A percentile compares a stretch with the other conserved stretches of the same genome.
Evolutionary conservation across 352 stramenopile species (phyloP).

Genomic region (Discostella stelligera): DNA sequence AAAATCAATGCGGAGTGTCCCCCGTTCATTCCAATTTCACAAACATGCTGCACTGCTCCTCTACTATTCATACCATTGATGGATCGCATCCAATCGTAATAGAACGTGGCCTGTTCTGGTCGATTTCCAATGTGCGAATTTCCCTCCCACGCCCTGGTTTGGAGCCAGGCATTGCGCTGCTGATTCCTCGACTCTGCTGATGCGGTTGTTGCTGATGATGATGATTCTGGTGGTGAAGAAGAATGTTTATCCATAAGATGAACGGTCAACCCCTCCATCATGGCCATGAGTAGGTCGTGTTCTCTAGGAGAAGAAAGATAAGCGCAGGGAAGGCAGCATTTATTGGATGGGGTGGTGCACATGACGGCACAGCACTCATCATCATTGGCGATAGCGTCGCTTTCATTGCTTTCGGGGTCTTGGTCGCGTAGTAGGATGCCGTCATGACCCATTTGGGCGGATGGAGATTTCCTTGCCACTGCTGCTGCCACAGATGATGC

Average conservation of each 20-base stretch:
- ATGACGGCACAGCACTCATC: constrained; percentile 16
- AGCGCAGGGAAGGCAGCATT: constrained; percentile 20
- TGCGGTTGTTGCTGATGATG: no score
- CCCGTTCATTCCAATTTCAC: constrained; percentile 43
- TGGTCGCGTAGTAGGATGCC: no score
- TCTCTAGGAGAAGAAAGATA: constrained; percentile 18
- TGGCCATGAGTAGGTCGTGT: constrained; percentile 34
- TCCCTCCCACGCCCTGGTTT: constrained; percentile 33
- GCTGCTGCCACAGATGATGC: no score
- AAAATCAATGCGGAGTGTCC: constrained; percentile 37
- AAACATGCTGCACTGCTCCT: constrained; percentile 5
- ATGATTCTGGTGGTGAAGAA: neutral
- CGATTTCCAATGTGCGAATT: constrained; percentile 39
- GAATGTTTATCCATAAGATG: constrained; percentile 33
- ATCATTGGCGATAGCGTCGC: no score
- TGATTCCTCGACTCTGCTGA: neutral
- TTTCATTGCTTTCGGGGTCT: no score
- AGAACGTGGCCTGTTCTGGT: constrained; percentile 25
- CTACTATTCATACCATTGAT: neutral
- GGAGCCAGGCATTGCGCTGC: neutral
- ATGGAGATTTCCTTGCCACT: no score
- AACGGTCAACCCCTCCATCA: constrained; percentile 32
- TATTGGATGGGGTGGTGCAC: constrained; percentile 10
- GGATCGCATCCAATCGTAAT: constrained; percentile 36
- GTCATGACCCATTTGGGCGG: no score